These are phyloP conservation scores for Xanthoconium separans DNA, from an alignment of 1,284 basidiomycete genomes.

Conservation along the genomic window DNA sequence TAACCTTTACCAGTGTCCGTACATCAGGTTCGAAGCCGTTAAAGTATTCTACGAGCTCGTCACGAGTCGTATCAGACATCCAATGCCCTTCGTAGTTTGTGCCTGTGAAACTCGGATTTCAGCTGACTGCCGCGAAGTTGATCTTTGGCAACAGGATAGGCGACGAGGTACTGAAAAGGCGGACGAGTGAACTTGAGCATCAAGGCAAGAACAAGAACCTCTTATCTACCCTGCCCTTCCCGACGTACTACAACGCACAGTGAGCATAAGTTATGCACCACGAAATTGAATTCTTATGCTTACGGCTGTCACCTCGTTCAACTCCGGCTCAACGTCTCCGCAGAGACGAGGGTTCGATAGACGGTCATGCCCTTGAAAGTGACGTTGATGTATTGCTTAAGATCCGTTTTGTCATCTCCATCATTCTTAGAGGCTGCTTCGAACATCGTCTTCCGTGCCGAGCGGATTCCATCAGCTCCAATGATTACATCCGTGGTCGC, in stretches of 20 bases:
- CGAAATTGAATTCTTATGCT: slow-evolving; percentile 2
- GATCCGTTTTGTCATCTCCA: background rate
- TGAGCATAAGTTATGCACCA: background rate
- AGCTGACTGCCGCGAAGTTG: slow-evolving; percentile 42
- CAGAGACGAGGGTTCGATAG: slow-evolving; percentile 21
- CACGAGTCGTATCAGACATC: slow-evolving; percentile 31
- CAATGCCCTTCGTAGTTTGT: slow-evolving; percentile 36
- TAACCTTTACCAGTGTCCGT: slow-evolving; percentile 40
- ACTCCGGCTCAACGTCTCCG: slow-evolving; percentile 11
- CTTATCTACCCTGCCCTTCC: slow-evolving; percentile 18
- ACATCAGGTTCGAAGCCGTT: slow-evolving; percentile 45
- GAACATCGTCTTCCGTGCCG: slow-evolving; percentile 20
- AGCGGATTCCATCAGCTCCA: slow-evolving; percentile 22
- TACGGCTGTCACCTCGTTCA: slow-evolving; percentile 8
- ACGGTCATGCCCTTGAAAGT: slow-evolving; percentile 20
- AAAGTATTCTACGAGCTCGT: slow-evolving; percentile 33
- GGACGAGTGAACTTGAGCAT: background rate
- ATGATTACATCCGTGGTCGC: slow-evolving; percentile 20
- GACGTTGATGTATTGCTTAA: slow-evolving; percentile 18
- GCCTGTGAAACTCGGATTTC: slow-evolving; percentile 35
- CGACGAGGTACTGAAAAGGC: slow-evolving; percentile 37
- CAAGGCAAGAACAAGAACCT: background rate
- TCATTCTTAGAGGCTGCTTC: slow-evolving; percentile 10
- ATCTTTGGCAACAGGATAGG: slow-evolving; percentile 46
- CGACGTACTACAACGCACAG: slow-evolving; percentile 5